A percentile compares a stretch with the other conserved stretches of the same genome.
Evolutionary conservation across 2,329 filamentous ascomycete species (phyloP).

Genomic region (Penicillium sp.): DNA sequence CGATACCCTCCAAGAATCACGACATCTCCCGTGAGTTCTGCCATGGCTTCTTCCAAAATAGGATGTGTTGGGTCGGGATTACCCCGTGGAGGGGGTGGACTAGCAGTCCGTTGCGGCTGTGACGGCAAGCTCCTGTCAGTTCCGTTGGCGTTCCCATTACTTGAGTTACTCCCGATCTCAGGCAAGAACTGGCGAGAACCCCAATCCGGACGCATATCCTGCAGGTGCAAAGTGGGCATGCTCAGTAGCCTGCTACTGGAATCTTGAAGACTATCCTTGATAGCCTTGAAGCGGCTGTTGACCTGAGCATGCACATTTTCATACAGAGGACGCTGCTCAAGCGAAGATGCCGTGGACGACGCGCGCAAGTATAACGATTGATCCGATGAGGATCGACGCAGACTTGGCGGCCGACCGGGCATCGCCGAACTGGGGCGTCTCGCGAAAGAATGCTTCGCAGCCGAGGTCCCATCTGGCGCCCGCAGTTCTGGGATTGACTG

Average conservation of each 20-base stretch:
- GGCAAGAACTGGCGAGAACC: conserved; percentile 34
- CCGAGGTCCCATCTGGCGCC: conserved; percentile 27
- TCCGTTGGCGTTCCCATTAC: conserved; percentile 10
- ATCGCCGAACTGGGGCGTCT: conserved; percentile 29
- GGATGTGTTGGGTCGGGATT: conserved; percentile 37
- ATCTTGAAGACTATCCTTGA: conserved; percentile 84
- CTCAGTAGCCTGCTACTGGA: conserved; percentile 68
- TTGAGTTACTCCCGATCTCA: conserved; percentile 27
- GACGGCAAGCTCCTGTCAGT: conserved; percentile 7
- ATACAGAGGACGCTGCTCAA: conserved; percentile 82
- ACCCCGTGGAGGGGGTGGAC: conserved; percentile 19
- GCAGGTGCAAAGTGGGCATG: conserved; percentile 48
- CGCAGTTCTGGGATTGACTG: conserved; percentile 35
- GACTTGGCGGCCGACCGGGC: conserved; percentile 27
- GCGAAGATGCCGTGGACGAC: conserved; percentile 75
- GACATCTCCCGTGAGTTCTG: conserved; percentile 76
- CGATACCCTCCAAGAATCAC: conserved; percentile 89
- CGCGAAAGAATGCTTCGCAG: conserved; percentile 36
- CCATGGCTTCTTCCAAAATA: conserved; percentile 62
- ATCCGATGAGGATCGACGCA: conserved; percentile 71
- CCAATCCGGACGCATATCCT: conserved; percentile 41
- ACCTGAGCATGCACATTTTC: conserved; percentile 79
- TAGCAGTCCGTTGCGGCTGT: conserved; percentile 3
- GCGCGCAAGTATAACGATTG: conserved; percentile 73
- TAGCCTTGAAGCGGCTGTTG: conserved; percentile 86